Evolutionary conservation across 805 yeast species (phyloP), one percentile per base, ranked within the genome.

Genomic region (Zygosaccharomyces gambellarensis): DNA sequence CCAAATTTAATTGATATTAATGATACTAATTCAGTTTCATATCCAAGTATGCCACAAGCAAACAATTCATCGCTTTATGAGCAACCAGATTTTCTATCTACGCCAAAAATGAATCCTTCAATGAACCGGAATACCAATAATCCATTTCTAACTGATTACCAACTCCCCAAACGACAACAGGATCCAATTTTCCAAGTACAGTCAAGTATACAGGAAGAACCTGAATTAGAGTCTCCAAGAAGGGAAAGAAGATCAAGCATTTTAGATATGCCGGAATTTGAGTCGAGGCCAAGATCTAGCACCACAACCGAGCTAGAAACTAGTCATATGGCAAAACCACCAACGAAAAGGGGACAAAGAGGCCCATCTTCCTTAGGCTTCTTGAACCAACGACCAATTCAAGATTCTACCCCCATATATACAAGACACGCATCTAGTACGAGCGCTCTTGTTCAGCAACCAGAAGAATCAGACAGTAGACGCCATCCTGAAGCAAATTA

Each of bases 1-100:
- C 76, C 76, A 23, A 66, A 71, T 43, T 51, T 72, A 30, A 70
- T 72, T 17, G 70, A 72, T 47, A 51, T 72, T 3, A 63, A 61
- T 41, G 73, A 67, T 36, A 49, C 46, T 5, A 53, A 57, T 39
- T 52, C 47, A n/a, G 48, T 40, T 25, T 43, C 48, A 8, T 49
- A 56, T 42, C 51, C 48, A 32, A 29, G 25, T n/a, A 19, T 42
- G 4, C 27, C 43, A 42, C 22, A 38, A 38, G 21, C 39, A 3
- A 30, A 14, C 7, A 43, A 43, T 25, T 34, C 49, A 17, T 36
- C 17, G 12, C 21, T 45, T 12, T 43, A 39, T n/a, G 63, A 60
- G 10, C 68, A 60, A 45, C 65, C 68, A 5, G 68, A 65, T 49
- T 63, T 58, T 38, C 46, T 59, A 32, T 60, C 60, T 25, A 60